phyloP scores from a whole-genome alignment of 1,284 basidiomycete species.

The Ceratobasidium sp. region DNA sequence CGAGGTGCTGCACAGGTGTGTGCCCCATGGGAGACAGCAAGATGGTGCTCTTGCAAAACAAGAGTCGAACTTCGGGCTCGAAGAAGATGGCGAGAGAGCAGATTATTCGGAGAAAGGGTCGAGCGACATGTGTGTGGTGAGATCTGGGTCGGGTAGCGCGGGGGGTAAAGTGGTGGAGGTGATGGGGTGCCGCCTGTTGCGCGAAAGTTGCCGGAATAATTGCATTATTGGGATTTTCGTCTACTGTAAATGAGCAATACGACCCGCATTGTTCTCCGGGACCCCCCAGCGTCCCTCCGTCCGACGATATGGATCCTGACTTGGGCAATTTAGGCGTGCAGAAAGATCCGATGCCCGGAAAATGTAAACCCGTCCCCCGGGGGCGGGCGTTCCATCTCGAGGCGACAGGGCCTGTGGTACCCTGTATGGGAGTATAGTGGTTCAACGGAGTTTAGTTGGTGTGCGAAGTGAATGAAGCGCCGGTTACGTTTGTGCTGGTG shows the following conservation, averaged over 20 bases:
- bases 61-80: constrained; percentile 25
- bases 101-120: constrained; percentile 24
- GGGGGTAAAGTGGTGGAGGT: constrained; percentile 3
- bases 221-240: neutral
- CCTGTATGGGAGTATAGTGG: no score
- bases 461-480: no score
- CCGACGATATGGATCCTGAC: constrained; percentile 23
- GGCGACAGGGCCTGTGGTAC: no score
- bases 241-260: constrained; percentile 30
- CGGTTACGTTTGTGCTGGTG: no score
- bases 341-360: constrained; percentile 19
- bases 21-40: constrained; percentile 28
- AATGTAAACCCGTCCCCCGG: constrained; percentile 22
- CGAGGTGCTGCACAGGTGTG: constrained; percentile 20
- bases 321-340: constrained; percentile 13
- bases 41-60: constrained; percentile 19
- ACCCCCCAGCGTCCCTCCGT: constrained; percentile 21
- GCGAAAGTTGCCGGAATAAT: constrained; percentile 24
- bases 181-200: neutral
- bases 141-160: constrained; percentile 6
- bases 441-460: no score
- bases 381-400: constrained; percentile 35
- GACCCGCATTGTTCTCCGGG: constrained; percentile 33
- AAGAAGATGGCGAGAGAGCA: neutral
- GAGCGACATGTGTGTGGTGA: neutral